Evolutionary conservation across 805 yeast species (phyloP).

Genomic region (Saccharomycopsis javanensis): DNA sequence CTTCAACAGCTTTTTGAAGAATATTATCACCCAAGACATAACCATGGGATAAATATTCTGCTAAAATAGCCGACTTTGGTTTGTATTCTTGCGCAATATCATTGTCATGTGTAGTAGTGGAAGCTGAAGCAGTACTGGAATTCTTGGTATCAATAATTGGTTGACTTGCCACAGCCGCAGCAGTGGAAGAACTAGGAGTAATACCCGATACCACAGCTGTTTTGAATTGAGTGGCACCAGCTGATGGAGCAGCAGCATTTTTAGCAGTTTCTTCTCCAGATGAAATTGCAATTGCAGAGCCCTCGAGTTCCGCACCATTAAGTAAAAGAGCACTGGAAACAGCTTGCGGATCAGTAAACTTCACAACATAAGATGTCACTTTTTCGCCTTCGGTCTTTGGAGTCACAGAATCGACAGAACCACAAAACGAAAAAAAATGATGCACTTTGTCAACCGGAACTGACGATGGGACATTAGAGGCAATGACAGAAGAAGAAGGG

Average conservation of each 20-base stretch:
- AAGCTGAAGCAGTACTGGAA: conserved; percentile 17
- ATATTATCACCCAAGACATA: conserved; percentile 55
- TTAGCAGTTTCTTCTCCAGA: conserved; percentile 23
- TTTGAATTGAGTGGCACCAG: conserved; percentile 6
- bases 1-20: conserved; percentile 48
- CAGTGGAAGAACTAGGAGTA: conserved; percentile 18
- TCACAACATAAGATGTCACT: conserved; percentile 33
- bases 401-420: conserved; percentile 32
- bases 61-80: conserved; percentile 66
- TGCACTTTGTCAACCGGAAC: conserved; percentile 42
- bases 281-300: conserved; percentile 34
- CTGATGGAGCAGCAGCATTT: conserved; percentile 18
- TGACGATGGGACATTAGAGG: conserved; percentile 43
- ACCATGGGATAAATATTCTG: conserved; percentile 69
- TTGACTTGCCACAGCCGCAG: conserved; percentile 18
- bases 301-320: conserved; percentile 66
- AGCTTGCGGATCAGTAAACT: conserved; percentile 50
- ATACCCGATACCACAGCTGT: conserved; percentile 10
- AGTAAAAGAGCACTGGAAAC: conserved; percentile 60
- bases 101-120: conserved; percentile 17
- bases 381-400: conserved; percentile 29
- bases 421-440: conserved; percentile 72
- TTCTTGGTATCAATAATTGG: conserved; percentile 18
- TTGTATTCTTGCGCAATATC: conserved; percentile 67
- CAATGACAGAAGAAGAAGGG: conserved; percentile 32